Base-by-base conservation (phyloP, 352 stramenopile genomes). In the Globisporangium iwayamae region DNA sequence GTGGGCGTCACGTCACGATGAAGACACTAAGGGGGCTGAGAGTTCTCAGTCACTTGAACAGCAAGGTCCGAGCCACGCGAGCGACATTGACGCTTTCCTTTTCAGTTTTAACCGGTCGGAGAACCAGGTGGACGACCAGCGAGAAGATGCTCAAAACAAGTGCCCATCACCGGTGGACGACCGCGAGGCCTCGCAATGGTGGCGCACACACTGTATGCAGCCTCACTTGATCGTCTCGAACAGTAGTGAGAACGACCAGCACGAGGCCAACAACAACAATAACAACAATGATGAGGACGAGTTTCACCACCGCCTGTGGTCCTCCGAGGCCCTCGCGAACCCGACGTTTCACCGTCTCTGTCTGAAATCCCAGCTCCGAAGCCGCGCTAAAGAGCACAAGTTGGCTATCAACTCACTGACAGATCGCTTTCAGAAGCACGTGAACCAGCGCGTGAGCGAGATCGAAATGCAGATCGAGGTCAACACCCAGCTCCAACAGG, bases 181-280 rank as follows among this genome's bases (percentile, higher is more conserved):
- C 28, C 51, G 61, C 13, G 66, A 73, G 11, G 81, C 75, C 45
- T 90, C 78, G 3, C 57, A 66, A 55, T 90, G 81, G 81, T 90
- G 81, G 81, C 62, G 65, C 62, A 79, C 81, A 2, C 79, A 90
- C 57, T 85, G 76, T 36, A 76, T 70, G 56, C 76, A 85, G 55
- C 74, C 74, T 6, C 76, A 81, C 28, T 64, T 84, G 67, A 10
- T 45, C 16, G 4, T 62, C 16, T 7, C n/a, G 30, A 66, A 47
- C 6, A 28, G 25, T 28, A 28, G 62, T 47, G 41, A 20, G 41
- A 47, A 38, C 46, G 62, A 64, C 43, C 54, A 45, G 48, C 53
- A 32, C 47, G 69, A 52, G 38, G 3, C 47, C 11, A 68, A 62
- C 64, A 28, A 28, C 25, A 28, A 2, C 25, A 28, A 28, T 28